Percentiles rank a stretch among this genome's conserved stretches.
These are phyloP conservation scores for Xylaria sp. DNA, from an alignment of 2,329 filamentous ascomycete species.

Conservation along the genomic window DNA sequence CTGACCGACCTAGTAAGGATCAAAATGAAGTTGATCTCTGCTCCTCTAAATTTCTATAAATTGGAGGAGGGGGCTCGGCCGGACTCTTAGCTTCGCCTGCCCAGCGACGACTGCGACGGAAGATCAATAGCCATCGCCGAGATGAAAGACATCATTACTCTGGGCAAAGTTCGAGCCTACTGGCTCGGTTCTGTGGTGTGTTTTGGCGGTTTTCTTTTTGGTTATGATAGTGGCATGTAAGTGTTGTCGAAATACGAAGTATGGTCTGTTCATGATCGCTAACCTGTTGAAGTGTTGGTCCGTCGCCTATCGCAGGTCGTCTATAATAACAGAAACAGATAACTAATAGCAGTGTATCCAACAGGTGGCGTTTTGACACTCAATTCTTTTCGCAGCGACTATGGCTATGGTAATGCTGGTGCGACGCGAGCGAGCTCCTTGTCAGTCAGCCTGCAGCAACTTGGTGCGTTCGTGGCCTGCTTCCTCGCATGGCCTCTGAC, in stretches of 20 bases:
- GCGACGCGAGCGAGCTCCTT: conserved; percentile 47
- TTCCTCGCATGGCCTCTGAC: conserved; percentile 50
- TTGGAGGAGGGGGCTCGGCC: conserved; percentile 37
- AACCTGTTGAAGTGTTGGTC: conserved; percentile 41
- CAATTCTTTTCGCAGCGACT: conserved; percentile 46
- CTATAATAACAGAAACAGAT: neutral
- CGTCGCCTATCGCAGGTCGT: conserved; percentile 15
- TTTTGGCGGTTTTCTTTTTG: conserved; percentile 60
- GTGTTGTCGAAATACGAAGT: conserved; percentile 26
- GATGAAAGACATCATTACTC: conserved; percentile 43
- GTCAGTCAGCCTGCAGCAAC: conserved; percentile 48
- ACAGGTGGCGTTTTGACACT: conserved; percentile 49
- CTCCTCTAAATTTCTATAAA: conserved; percentile 19
- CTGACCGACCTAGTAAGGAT: conserved; percentile 7
- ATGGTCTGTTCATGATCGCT: conserved; percentile 31
- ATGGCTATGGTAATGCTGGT: conserved; percentile 40
- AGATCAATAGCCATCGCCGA: conserved; percentile 1
- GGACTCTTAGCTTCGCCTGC: conserved; percentile 33
- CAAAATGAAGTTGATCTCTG: conserved; percentile 22
- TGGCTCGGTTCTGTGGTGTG: conserved; percentile 63
- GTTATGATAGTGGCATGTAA: conserved; percentile 56
- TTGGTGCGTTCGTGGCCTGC: conserved; percentile 50
- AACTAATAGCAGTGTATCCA: conserved; percentile 21
- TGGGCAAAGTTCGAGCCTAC: conserved; percentile 59
- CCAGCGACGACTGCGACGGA: conserved; percentile 18